Percentiles rank a stretch among this genome's conserved stretches.
Evolutionary conservation across 176 grass and related monocot species (phyloP).

Genomic region (Rhynchospora tenuis): DNA sequence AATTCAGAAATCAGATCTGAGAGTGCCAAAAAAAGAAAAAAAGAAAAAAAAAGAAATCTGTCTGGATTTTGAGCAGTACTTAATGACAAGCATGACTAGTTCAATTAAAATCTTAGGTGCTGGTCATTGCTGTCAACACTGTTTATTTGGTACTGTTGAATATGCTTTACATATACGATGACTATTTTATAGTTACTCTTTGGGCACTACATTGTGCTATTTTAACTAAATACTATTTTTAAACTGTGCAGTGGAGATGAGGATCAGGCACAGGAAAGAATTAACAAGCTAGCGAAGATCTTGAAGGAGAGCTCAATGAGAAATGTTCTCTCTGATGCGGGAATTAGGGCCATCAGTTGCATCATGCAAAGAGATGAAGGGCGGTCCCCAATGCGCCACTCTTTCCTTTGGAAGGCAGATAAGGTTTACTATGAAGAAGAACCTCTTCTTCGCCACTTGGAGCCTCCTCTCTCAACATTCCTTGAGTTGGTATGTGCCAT

Average conservation of each 20-base stretch:
- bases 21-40: background rate
- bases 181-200: background rate
- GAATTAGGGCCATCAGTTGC: constrained; percentile 73
- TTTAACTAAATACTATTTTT: background rate
- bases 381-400: constrained; percentile 90
- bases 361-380: constrained; percentile 99
- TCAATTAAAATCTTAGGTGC: background rate
- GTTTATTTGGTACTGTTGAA: background rate
- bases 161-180: background rate
- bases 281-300: constrained; percentile 90
- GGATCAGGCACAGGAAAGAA: constrained; percentile 96
- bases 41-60: background rate
- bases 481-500: constrained; percentile 74
- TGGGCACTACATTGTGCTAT: constrained; percentile 8
- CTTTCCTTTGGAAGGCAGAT: constrained; percentile 79
- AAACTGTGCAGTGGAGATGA: constrained; percentile 82
- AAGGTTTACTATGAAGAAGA: constrained; percentile 92
- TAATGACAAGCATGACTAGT: background rate
- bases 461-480: constrained; percentile 91
- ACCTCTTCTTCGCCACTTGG: constrained; percentile 88
- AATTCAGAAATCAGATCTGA: background rate
- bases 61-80: background rate
- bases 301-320: constrained; percentile 78
- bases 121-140: background rate
- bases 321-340: constrained; percentile 63